Evolutionary conservation across 495 filamentous ascomycete genomes (phyloP).

Genomic region (Chaetomium tenue): DNA sequence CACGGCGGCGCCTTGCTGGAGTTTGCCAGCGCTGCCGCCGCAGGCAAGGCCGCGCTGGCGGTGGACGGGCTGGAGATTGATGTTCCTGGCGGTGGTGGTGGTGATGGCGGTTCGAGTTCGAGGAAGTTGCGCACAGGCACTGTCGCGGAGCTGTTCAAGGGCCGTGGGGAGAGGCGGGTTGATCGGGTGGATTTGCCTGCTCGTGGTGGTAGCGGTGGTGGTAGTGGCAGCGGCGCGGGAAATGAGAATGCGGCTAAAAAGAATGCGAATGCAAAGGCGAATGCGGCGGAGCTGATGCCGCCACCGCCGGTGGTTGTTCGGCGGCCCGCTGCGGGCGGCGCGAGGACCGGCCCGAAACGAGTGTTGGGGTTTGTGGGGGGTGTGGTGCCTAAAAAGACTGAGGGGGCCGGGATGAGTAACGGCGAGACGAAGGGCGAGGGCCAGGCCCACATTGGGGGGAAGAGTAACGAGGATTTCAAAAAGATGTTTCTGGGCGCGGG

Average conservation of each 20-base stretch:
- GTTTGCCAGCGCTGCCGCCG: conserved; percentile 64
- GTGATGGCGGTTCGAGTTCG: no score
- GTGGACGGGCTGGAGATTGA: conserved; percentile 71
- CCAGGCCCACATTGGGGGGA: conserved; percentile 31
- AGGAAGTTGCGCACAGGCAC: conserved; percentile 66
- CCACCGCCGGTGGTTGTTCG: conserved; percentile 56
- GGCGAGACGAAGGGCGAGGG: background rate
- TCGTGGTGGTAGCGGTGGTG: background rate
- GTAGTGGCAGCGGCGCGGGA: background rate
- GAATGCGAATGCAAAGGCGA: conserved; percentile 2
- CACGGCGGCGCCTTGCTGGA: conserved; percentile 89
- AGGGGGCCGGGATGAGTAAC: conserved; percentile 32
- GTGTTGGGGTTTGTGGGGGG: conserved; percentile 46
- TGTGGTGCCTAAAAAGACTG: conserved; percentile 32
- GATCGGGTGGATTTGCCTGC: conserved; percentile 45
- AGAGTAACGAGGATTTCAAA: conserved; percentile 89
- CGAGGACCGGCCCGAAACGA: conserved; percentile 54
- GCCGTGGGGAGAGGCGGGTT: conserved; percentile 54
- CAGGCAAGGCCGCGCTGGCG: conserved; percentile 70
- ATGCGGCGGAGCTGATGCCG: conserved; percentile 42
- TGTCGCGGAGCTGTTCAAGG: conserved; percentile 63
- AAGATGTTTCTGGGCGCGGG: conserved; percentile 58
- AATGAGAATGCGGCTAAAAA: background rate
- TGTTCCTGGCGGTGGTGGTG: conserved; percentile 28
- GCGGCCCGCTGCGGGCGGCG: conserved; percentile 53